Evolutionary conservation across 495 filamentous ascomycete species (phyloP), one percentile per base, ranked within the genome.

Genomic region (Baudoinia panamericana): DNA sequence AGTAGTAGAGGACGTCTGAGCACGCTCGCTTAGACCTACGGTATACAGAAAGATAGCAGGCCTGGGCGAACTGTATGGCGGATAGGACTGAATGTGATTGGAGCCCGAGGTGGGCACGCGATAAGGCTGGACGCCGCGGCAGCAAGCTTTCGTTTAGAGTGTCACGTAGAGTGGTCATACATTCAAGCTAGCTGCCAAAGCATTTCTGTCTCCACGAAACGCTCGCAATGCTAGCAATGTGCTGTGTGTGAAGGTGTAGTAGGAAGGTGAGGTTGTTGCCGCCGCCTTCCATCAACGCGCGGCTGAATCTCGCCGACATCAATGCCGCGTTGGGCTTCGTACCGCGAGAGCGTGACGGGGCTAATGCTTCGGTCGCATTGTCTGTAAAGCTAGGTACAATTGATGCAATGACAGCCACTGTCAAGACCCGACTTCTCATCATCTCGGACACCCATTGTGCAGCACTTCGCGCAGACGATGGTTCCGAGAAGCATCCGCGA

Each of bases 401-500:
- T n/a, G n/a, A n/a, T n/a, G n/a, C n/a, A n/a, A 3, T 21, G 11
- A 27, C 11, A 23, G n/a, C 18, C 5, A 18, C 40, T 5, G 20
- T 49, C 35, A 37, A 52, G 42, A 57, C 55, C 1, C 48, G 55
- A 19, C 26, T 58, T 34, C 39, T 62, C 8, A 56, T 62, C 30
- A 37, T 62, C 27, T 58, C 55, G 19, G 59, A 62, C 36, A 62
- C 59, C 12, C 59, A 62, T n/a, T 46, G 48, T 16, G 48, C 43
- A 16, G 37, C 19, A 7, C 41, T 40, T 18, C 25, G 20, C 3
- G 3, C 26, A 6, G n/a, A 16, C 9, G 22, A 45, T 12, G 22
- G 39, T 22, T 20, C 46, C n/a, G 30, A 34, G 16, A 27, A 48
- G 13, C 17, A 9, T 12, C n/a, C 32, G 11, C 20, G 10, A 9